A percentile compares a stretch with the other conserved stretches of the same genome.
phyloP scores from a whole-genome alignment of 1,284 basidiomycete genomes.

The Tylopilus sp. region DNA sequence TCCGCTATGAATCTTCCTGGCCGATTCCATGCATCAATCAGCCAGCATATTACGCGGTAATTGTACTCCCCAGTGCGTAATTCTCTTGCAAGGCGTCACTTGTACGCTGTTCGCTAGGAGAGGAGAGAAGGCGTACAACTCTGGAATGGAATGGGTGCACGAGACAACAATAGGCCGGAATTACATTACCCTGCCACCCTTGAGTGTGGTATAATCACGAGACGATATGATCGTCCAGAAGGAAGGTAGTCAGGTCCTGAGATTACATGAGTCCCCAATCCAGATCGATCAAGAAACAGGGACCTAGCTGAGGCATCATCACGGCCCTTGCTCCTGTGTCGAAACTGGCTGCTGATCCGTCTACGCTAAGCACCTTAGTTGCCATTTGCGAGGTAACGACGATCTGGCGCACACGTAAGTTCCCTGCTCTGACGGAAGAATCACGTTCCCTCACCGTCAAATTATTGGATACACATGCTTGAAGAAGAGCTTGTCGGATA shows the following conservation, averaged over 20 bases:
- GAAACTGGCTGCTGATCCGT: slow-evolving; percentile 60
- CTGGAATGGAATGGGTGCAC: slow-evolving; percentile 22
- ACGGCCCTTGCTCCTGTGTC: slow-evolving; percentile 58
- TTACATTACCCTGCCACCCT: slow-evolving; percentile 32
- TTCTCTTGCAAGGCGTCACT: slow-evolving; percentile 19
- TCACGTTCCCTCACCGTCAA: slow-evolving; percentile 44
- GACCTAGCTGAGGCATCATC: slow-evolving; percentile 63
- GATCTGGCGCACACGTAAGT: slow-evolving; percentile 40
- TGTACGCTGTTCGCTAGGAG: slow-evolving; percentile 21
- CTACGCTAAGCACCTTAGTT: slow-evolving; percentile 58
- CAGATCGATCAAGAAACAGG: slow-evolving; percentile 10
- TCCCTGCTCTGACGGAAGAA: neutral
- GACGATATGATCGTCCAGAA: slow-evolving; percentile 33
- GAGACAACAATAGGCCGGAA: slow-evolving; percentile 14
- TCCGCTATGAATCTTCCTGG: slow-evolving; percentile 24
- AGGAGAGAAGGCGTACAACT: slow-evolving; percentile 31
- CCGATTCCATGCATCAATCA: slow-evolving; percentile 10
- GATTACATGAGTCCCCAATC: slow-evolving; percentile 10
- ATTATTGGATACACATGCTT: slow-evolving; percentile 44
- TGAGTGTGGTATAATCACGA: slow-evolving; percentile 29
- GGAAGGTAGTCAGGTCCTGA: slow-evolving; percentile 36
- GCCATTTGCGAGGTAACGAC: slow-evolving; percentile 65
- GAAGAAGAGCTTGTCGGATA: slow-evolving; percentile 51
- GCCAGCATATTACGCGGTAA: slow-evolving; percentile 20
- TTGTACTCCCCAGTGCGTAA: slow-evolving; percentile 28